Evolutionary conservation across 192 early-diverging fungal species (phyloP), one percentile per base, ranked within the genome.

Genomic region (Coemansia sp.): DNA sequence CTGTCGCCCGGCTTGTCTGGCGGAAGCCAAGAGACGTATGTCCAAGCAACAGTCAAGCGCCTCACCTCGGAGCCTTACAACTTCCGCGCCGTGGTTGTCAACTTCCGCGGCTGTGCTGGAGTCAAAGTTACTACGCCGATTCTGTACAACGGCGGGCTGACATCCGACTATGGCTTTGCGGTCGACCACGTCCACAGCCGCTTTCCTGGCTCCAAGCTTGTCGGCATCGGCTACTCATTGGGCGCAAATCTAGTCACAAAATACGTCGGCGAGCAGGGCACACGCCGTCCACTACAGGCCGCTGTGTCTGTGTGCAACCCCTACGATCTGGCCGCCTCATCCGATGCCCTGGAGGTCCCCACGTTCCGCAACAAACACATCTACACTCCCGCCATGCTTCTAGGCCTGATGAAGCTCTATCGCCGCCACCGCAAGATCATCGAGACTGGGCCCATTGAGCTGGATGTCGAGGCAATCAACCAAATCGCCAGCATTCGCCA

Each of bases 161-260:
- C 95, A 6, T 88, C 92, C 0, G 97, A 99, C 85, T 78, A 75
- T 37, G 70, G 70, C 53, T 64, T 64, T 46, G 76, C 76, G 0
- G 66, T 83, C 11, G 67, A 68, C 22, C 67, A 79, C 41, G 60
- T 83, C n/a, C 68, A 27, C 27, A 47, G 90, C 17, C 82, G 89
- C 31, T 71, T 85, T 49, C 89, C 93, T 2, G 62, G 74, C 32
- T 86, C 92, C 32, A 85, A 91, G 20, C 62, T 96, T 42, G 76
- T 95, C 49, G 93, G 88, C 22, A 79, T 94, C 60, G 97, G 97
- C 6, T 99, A 92, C 74, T 94, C 92, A 40, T 82, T 99, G 51
- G 97, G 97, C 22, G 87, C 94, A 25, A 99, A 99, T 69, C 87
- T 99, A 45, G 60, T 99, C 37, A 89, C 91, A 64, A 99, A 97